Evolutionary conservation across 345 rosid species (phyloP), one percentile per base, ranked within the genome.

Genomic region (Brassica juncea): DNA sequence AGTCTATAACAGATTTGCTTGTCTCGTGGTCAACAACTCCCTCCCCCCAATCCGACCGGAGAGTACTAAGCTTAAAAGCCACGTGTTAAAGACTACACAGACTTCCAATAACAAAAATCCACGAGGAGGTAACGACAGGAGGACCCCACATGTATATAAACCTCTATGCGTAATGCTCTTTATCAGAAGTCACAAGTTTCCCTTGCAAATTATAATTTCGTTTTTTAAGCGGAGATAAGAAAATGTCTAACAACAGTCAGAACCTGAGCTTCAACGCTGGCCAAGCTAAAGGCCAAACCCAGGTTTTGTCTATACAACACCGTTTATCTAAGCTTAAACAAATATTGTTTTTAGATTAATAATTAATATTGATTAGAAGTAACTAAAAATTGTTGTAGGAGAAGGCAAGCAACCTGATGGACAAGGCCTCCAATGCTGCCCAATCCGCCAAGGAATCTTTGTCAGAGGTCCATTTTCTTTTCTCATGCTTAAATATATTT

Each of bases 381-480:
- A 58, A 76, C 55, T 23, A 25, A 69, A 69, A 71, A 15, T n/a
- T 67, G 54, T 42, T 72, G 61, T 66, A 93, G 97, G 97, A 90
- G 81, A 91, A 88, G 84, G 84, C 85, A 64, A 68, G 88, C 80
- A 78, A 66, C 84, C 8, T 90, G 83, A 78, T 84, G 85, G 94
- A 87, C 80, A 88, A 65, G 80, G 89, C 93, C 6, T 67, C 75
- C 62, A 73, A 85, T 81, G 86, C 88, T 61, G 95, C 92, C 64
- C 92, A 89, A 78, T 87, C 94, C 64, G 88, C 91, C 1, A 86
- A 74, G 87, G 92, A 91, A 1, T 82, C 93, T 19, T 8, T 87
- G 1, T 82, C 78, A 79, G 86, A 87, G 91, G 98, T 92, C 44
- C 65, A 21, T 59, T 61, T 44, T 76, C 7, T 12, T 34, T 28